phyloP scores from a whole-genome alignment of 345 rosid species.

The Isatis tinctoria region DNA sequence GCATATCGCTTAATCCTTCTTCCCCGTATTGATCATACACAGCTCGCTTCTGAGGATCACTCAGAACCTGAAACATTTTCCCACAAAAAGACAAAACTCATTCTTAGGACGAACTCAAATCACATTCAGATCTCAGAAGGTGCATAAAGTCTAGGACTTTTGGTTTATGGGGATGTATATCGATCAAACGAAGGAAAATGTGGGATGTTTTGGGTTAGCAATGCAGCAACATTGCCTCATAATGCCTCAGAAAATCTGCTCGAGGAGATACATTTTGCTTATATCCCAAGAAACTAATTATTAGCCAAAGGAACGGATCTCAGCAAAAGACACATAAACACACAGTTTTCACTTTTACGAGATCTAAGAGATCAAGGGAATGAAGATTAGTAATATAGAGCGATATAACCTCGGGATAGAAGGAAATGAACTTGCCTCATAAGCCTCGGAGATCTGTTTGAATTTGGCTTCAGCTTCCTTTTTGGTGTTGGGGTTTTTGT shows the following conservation, averaged over 20 bases:
- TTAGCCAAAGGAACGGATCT: neutral
- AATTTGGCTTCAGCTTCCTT: conserved; percentile 91
- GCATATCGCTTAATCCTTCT: conserved; percentile 86
- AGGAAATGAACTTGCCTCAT: conserved; percentile 48
- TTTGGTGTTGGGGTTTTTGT: conserved; percentile 78
- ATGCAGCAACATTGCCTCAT: neutral
- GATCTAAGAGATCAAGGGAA: neutral
- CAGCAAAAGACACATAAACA: neutral
- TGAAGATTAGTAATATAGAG: neutral
- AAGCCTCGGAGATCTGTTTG: conserved; percentile 95
- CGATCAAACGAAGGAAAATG: neutral
- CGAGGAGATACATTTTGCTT: conserved; percentile 13
- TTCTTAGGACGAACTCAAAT: too few species aligned
- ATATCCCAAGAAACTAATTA: conserved; percentile 18
- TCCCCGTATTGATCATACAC: conserved; percentile 85
- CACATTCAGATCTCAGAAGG: neutral
- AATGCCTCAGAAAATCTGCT: neutral
- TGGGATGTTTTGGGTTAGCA: neutral
- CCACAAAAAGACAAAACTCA: neutral
- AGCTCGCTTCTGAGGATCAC: conserved; percentile 81
- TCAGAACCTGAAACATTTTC: conserved; percentile 53
- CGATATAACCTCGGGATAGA: too few species aligned
- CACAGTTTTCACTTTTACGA: neutral
- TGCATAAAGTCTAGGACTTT: neutral
- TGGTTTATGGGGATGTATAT: too few species aligned